A percentile compares a stretch with the other conserved stretches of the same genome.
phyloP scores from a whole-genome alignment of 2,329 filamentous ascomycete species.

The Tolypocladium album region DNA sequence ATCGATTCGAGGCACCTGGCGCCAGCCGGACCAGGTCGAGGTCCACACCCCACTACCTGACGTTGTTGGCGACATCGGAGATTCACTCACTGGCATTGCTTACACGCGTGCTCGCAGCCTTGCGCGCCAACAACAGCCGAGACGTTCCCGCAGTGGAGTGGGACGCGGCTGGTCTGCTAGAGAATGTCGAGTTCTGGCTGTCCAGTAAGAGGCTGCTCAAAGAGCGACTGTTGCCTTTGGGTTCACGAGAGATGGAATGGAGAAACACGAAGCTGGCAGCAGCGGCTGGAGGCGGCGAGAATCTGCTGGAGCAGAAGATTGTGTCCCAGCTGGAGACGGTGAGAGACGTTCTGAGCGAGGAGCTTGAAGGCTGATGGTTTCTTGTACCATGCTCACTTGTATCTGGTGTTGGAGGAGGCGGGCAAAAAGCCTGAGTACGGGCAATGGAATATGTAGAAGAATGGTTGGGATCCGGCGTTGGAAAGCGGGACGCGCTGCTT shows the following conservation, averaged over 20 bases:
- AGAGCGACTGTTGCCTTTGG: constrained; percentile 63
- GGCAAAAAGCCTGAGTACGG: not conserved
- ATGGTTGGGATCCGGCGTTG: constrained; percentile 7
- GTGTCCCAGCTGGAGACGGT: constrained; percentile 56
- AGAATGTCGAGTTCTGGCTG: constrained; percentile 78
- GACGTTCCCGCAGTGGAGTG: constrained; percentile 66
- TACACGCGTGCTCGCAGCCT: constrained; percentile 57
- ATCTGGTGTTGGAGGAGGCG: not conserved
- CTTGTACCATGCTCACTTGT: not conserved
- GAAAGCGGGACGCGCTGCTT: constrained; percentile 4
- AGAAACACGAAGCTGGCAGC: constrained; percentile 24
- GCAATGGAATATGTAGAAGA: not conserved
- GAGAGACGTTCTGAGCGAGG: constrained; percentile 42
- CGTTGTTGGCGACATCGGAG: constrained; percentile 64
- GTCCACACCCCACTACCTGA: constrained; percentile 52
- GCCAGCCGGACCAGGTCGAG: constrained; percentile 39
- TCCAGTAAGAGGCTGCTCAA: constrained; percentile 57
- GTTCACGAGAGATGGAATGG: constrained; percentile 60
- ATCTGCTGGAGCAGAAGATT: constrained; percentile 64
- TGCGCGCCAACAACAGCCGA: constrained; percentile 54
- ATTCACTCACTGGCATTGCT: constrained; percentile 70
- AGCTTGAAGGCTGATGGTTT: constrained; percentile 24
- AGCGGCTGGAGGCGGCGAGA: constrained; percentile 37
- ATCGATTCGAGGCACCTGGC: constrained; percentile 55
- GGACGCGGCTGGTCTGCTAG: constrained; percentile 61